Conservation (phyloP, 805 yeast species). For the Saturnispora serradocipensis region DNA sequence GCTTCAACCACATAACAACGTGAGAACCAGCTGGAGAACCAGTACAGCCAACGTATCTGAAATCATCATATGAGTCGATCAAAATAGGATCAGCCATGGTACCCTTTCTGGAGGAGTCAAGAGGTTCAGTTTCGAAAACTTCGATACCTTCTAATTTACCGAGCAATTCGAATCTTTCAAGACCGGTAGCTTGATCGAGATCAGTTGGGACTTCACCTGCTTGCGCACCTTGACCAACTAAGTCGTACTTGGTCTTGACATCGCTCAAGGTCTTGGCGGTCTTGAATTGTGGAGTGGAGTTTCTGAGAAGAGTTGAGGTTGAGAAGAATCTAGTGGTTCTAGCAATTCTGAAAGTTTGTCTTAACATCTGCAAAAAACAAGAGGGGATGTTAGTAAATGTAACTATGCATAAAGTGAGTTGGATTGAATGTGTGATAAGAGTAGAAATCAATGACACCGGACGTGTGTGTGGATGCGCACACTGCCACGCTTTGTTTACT, state of each 20-base stretch:
- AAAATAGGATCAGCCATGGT: slow-evolving; percentile 83
- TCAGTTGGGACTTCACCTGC: slow-evolving; percentile 82
- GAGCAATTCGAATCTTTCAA: slow-evolving; percentile 89
- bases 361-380: slow-evolving; percentile 19
- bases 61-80: slow-evolving; percentile 83
- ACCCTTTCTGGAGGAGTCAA: slow-evolving; percentile 82
- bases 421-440: too few relatives aligned
- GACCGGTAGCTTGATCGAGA: slow-evolving; percentile 95
- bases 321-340: slow-evolving; percentile 30
- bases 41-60: slow-evolving; percentile 94
- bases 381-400: not conserved
- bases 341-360: slow-evolving; percentile 30
- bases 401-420: not conserved
- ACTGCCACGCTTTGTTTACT: too few relatives aligned
- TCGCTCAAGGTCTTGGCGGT: slow-evolving; percentile 66
- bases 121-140: slow-evolving; percentile 80
- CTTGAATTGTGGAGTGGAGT: slow-evolving; percentile 35
- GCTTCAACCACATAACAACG: slow-evolving; percentile 85
- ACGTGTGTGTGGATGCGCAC: too few relatives aligned
- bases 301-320: slow-evolving; percentile 22
- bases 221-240: slow-evolving; percentile 88
- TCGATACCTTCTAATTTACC: slow-evolving; percentile 96
- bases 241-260: slow-evolving; percentile 66
- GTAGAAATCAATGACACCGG: too few relatives aligned
- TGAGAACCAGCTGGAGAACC: slow-evolving; percentile 94